Percentiles rank a stretch among this genome's conserved stretches.
Conservation (phyloP, 257 asterid genomes). For the Nicotiana tabacum region DNA sequence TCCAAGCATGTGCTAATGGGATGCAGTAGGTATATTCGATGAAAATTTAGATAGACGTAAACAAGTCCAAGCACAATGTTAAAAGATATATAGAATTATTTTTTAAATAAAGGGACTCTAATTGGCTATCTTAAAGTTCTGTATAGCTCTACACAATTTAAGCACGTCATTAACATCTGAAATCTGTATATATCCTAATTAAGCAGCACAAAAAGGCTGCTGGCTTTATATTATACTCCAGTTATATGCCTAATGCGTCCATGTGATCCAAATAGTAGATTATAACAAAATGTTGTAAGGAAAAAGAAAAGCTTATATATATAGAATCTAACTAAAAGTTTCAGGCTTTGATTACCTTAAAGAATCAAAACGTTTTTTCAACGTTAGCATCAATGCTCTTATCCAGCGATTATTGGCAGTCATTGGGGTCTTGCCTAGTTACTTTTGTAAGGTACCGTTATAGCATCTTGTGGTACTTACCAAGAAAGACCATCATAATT, state of each 20-base stretch:
- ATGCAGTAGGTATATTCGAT: accelerated
- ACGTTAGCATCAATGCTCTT: constrained; percentile 9
- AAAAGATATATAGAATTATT: no score
- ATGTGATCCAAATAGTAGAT: not conserved
- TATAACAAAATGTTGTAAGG: not conserved
- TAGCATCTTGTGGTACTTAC: constrained; percentile 1
- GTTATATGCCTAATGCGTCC: not conserved
- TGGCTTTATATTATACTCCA: not conserved
- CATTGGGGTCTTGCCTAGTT: not conserved
- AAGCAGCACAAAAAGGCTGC: not conserved
- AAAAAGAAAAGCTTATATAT: not conserved
- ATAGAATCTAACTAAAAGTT: not conserved
- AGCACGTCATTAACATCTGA: no score
- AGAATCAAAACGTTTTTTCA: constrained; percentile 5
- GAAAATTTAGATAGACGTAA: not conserved
- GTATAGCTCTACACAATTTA: not conserved
- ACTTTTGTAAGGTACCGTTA: constrained; percentile 12
- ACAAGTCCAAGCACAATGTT: not conserved
- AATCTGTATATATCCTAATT: not conserved
- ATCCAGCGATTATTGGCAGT: not conserved
- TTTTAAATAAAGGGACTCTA: not conserved
- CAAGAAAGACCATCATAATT: constrained; percentile 6
- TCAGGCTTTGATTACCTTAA: constrained; percentile 4
- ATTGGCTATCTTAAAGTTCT: not conserved
- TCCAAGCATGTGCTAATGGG: not conserved